Evolutionary conservation across 495 filamentous ascomycete species (phyloP).

Genomic region (Margaritispora aquatica): DNA sequence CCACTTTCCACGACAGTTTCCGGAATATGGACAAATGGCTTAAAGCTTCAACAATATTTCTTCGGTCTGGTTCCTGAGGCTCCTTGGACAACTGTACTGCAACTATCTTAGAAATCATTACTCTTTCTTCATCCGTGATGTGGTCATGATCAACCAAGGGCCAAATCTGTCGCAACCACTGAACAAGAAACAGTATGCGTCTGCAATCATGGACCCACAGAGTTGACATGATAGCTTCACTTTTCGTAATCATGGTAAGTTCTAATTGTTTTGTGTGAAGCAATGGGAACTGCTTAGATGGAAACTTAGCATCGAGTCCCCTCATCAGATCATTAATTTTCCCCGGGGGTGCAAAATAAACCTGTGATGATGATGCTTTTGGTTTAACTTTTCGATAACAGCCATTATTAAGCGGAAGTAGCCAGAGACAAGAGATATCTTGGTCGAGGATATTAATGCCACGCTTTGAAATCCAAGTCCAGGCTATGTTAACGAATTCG

Average conservation of each 20-base stretch:
- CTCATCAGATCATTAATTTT: conserved; percentile 10
- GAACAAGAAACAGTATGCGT: neutral
- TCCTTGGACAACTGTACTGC: neutral
- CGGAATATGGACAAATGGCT: conserved; percentile 11
- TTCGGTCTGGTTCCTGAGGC: neutral
- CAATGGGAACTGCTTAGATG: conserved; percentile 1
- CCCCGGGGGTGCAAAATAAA: conserved; percentile 6
- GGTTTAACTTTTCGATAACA: conserved; percentile 23
- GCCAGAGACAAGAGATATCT: conserved; percentile 23
- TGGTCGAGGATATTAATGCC: neutral
- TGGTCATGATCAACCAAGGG: neutral
- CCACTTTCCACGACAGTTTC: conserved; percentile 8
- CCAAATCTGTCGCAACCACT: conserved; percentile 7
- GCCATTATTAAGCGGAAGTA: conserved; percentile 25
- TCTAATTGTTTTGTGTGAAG: neutral
- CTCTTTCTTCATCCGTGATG: conserved; percentile 7
- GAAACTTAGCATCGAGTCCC: conserved; percentile 3
- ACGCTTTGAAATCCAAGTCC: conserved; percentile 20
- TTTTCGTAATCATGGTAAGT: conserved; percentile 2
- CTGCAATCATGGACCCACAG: conserved; percentile 6
- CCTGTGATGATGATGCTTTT: neutral
- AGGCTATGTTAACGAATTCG: conserved; percentile 11
- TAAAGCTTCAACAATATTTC: neutral
- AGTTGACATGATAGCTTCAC: neutral
- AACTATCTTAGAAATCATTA: neutral